A percentile compares a stretch with the other conserved stretches of the same genome.
phyloP scores from a whole-genome alignment of 805 yeast species.

The Starmerella powellii region DNA sequence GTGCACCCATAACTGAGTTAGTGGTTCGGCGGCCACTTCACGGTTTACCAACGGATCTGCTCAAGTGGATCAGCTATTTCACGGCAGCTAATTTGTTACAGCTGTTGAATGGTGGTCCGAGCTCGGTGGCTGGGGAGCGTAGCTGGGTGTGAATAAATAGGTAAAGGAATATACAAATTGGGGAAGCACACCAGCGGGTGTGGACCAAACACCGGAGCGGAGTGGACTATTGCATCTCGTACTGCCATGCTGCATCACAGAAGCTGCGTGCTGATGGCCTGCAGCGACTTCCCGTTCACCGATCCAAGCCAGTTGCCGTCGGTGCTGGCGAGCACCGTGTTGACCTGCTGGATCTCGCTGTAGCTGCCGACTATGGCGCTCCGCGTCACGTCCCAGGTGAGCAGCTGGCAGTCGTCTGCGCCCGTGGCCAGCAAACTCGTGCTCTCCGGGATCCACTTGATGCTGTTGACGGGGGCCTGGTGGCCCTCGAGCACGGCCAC shows the following conservation, averaged over 20 bases:
- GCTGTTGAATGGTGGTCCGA: no score
- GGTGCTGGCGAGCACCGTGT: conserved; percentile 61
- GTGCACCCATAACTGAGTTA: no score
- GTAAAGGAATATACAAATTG: no score
- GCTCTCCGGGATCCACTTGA: conserved; percentile 67
- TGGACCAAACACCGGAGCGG: no score
- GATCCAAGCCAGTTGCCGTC: conserved; percentile 74
- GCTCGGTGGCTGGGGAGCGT: no score
- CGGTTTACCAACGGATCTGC: no score
- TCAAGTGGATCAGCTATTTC: no score
- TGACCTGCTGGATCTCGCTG: conserved; percentile 58
- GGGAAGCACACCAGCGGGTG: no score
- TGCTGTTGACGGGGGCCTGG: conserved; percentile 52
- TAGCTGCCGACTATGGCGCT: conserved; percentile 38
- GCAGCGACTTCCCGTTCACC: conserved; percentile 56
- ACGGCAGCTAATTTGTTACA: no score
- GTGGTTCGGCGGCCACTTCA: no score
- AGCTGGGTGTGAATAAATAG: no score
- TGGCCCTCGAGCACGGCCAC: conserved; percentile 59
- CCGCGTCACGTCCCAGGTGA: conserved; percentile 48
- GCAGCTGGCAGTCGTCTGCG: conserved; percentile 48
- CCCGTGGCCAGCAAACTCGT: conserved; percentile 60
- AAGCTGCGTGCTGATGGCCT: conserved; percentile 35
- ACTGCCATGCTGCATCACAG: background rate
- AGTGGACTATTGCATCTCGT: no score